Base-by-base conservation (phyloP, 441 rosid species). In the Arabidopsis hybrid region DNA sequence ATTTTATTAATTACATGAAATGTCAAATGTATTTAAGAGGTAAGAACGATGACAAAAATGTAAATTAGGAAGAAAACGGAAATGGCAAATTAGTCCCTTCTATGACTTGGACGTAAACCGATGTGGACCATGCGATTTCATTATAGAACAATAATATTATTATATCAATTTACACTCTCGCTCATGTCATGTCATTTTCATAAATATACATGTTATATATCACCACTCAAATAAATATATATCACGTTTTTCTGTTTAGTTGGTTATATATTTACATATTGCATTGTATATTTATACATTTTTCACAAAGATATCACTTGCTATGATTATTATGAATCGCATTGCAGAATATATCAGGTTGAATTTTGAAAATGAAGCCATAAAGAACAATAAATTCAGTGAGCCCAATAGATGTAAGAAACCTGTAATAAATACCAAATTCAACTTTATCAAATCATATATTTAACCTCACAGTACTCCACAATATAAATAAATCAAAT, bases 41-140 rank as follows among this genome's bases (percentile, higher is more conserved):
- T 64, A 21, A 60, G 18, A 53, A 14, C 31, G 52, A 50, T 31
- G 18, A 49, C 46, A 50, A 29, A 42, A 68, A 66, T 40, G 43
- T 51, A 59, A 66, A 26, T 4, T 50, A 4, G 65, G 59, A 39
- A 36, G 14, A 45, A 21, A 47, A 65, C 8, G 71, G 13, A 65
- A 35, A 67, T 60, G 69, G 29, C 39, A 59, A 74, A 57, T 3
- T 39, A 51, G 12, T 50, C 31, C 13, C 62, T 29, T 18, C 32
- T 31, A 52, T 21, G 69, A 60, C 42, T 75, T 67, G 63, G 69
- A 68, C 69, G 57, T 52, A 60, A 67, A 67, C 51, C 64, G 14
- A 68, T 61, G 79, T 68, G 59, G 74, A 62, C 79, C 74, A 62
- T 53, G 52, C 59, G 5, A 36, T 60, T 75, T 42, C 64, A 68